Evolutionary conservation across 768 basidiomycete genomes (phyloP).

Genomic region (Mycena rosella): DNA sequence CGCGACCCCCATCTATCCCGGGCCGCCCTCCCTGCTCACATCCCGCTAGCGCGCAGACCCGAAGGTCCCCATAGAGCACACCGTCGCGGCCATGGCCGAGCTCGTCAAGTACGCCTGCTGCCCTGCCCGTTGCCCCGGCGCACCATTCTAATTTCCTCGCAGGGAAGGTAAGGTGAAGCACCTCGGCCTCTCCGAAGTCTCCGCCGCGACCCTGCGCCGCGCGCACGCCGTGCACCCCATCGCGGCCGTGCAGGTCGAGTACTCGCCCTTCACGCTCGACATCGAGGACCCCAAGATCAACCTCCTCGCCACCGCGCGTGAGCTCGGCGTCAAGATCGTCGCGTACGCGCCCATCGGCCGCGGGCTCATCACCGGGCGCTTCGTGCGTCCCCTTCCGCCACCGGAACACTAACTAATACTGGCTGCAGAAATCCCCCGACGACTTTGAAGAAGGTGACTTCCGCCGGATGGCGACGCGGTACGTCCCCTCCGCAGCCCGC

Average conservation of each 20-base stretch:
- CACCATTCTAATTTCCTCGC: not conserved
- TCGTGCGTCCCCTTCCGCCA: conserved; percentile 42
- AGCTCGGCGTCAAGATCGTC: conserved; percentile 53
- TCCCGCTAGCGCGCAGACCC: conserved; percentile 22
- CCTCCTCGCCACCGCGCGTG: conserved; percentile 46
- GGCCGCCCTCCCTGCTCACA: not conserved
- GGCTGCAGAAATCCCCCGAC: conserved; percentile 52
- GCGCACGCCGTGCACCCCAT: conserved; percentile 52
- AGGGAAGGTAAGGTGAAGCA: conserved; percentile 51
- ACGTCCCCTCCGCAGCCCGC: conserved; percentile 5
- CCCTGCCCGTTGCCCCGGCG: not conserved
- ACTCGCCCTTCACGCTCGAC: conserved; percentile 46
- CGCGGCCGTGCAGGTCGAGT: conserved; percentile 52
- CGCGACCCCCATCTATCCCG: not conserved
- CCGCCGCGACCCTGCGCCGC: conserved; percentile 48
- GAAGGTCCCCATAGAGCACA: conserved; percentile 35
- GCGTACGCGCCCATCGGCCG: conserved; percentile 56
- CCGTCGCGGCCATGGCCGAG: conserved; percentile 20
- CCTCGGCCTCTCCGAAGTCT: conserved; percentile 53
- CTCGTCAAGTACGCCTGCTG: conserved; percentile 10
- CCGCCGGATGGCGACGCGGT: conserved; percentile 51
- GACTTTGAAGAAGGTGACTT: conserved; percentile 57
- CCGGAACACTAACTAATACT: too few relatives aligned
- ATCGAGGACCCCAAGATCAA: conserved; percentile 46
- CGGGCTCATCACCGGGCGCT: conserved; percentile 54